A percentile compares a stretch with the other conserved stretches of the same genome.
Evolutionary conservation across 208 protist species (phyloP).

Genomic region (Willaertia magna): DNA sequence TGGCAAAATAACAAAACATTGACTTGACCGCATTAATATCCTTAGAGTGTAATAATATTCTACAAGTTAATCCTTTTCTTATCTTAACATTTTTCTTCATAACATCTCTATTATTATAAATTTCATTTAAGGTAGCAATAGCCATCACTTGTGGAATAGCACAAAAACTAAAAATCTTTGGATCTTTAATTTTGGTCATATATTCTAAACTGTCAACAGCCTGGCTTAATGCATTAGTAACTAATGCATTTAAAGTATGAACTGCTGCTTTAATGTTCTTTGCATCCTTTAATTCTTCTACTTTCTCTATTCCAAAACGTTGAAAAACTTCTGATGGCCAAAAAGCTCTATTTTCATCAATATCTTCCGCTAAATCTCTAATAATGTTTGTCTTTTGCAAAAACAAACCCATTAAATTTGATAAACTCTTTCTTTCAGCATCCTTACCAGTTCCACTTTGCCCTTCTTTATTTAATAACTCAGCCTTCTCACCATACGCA

Average conservation of each 20-base stretch:
- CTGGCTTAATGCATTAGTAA: conserved; percentile 77
- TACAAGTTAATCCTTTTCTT: conserved; percentile 47
- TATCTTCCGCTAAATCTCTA: conserved; percentile 89
- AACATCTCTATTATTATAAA: conserved; percentile 82
- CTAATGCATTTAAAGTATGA: conserved; percentile 76
- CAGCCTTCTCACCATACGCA: conserved; percentile 58
- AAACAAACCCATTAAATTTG: conserved; percentile 89
- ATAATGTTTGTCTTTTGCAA: conserved; percentile 96
- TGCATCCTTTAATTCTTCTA: conserved; percentile 45
- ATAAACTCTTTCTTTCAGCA: conserved; percentile 42
- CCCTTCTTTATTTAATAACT: conserved; percentile 18
- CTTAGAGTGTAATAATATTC: no score
- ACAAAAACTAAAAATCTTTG: conserved; percentile 79
- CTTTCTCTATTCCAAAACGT: conserved; percentile 43
- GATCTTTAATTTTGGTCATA: conserved; percentile 53
- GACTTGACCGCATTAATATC: no score
- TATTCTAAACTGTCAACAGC: conserved; percentile 68
- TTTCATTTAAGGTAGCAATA: conserved; percentile 70
- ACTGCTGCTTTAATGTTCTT: conserved; percentile 46
- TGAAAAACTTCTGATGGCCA: conserved; percentile 76
- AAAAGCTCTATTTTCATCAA: conserved; percentile 73
- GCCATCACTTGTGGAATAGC: conserved; percentile 93
- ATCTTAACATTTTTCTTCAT: conserved; percentile 81
- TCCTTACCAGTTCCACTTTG: neutral
- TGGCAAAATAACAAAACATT: no score